These are phyloP conservation scores for Beta corolliflora DNA, from an alignment of 179 eudicot species.

Conservation along the genomic window DNA sequence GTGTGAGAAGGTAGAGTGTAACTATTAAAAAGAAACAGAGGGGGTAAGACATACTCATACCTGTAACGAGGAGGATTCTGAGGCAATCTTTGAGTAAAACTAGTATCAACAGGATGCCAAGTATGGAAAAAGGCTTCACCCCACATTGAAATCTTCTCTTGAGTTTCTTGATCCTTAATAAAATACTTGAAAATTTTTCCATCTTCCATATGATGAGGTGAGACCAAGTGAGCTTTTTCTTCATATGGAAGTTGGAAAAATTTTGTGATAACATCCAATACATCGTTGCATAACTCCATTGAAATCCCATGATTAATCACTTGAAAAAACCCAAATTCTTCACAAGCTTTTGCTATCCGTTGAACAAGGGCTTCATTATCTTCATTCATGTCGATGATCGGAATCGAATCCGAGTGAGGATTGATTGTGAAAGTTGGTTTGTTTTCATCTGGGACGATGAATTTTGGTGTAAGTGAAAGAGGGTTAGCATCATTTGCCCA, in stretches of 20 bases:
- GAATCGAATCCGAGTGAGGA: constrained; percentile 22
- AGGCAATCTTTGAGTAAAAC: constrained; percentile 21
- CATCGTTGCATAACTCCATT: constrained; percentile 19
- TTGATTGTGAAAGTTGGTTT: constrained; percentile 25
- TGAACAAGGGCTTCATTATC: constrained; percentile 1
- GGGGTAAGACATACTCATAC: constrained; percentile 7
- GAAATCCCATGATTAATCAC: constrained; percentile 37
- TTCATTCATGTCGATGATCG: constrained; percentile 22
- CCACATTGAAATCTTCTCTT: constrained; percentile 35
- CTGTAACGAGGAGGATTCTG: constrained; percentile 20
- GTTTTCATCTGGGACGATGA: constrained; percentile 28
- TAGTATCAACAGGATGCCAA: constrained; percentile 33
- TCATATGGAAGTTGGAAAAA: constrained; percentile 23
- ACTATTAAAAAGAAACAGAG: too few relatives aligned
- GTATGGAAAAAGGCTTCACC: constrained; percentile 34
- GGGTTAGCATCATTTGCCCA: constrained; percentile 34
- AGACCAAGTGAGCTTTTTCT: constrained; percentile 22
- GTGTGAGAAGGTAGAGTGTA: too few relatives aligned
- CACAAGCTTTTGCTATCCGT: constrained; percentile 29
- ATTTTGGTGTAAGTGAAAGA: constrained; percentile 25
- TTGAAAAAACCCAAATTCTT: constrained; percentile 36
- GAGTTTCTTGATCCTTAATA: constrained; percentile 15
- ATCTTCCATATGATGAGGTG: constrained; percentile 25
- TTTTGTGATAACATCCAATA: constrained; percentile 27
- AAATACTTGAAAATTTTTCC: constrained; percentile 27